Evolutionary conservation across 2,329 filamentous ascomycete species (phyloP).

Genomic region (Hymenoscyphus fraxineus): DNA sequence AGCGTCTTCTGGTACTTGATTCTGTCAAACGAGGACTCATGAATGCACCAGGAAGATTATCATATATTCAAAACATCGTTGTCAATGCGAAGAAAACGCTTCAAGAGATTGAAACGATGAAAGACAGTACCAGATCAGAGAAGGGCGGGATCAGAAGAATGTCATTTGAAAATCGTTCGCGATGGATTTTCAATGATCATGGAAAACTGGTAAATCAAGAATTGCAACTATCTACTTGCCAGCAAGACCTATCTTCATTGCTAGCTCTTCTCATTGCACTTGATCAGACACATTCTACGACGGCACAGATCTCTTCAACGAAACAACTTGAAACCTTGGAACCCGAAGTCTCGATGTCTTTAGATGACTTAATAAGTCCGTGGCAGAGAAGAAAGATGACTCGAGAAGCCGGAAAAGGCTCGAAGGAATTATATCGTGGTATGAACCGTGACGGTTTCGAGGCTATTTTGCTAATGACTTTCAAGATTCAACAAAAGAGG

Average conservation of each 20-base stretch:
- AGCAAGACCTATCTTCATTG: slow-evolving; percentile 8
- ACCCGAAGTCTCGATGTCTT: neutral
- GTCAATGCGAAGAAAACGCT: slow-evolving; percentile 6
- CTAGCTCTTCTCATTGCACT: slow-evolving; percentile 7
- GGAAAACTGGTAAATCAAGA: slow-evolving; percentile 5
- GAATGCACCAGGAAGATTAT: neutral
- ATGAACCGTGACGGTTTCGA: neutral
- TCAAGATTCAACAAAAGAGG: neutral
- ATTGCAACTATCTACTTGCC: slow-evolving; percentile 5
- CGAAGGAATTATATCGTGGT: neutral
- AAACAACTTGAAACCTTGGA: neutral
- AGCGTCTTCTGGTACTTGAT: slow-evolving; percentile 6
- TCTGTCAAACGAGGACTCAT: slow-evolving; percentile 1
- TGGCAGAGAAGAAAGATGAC: neutral
- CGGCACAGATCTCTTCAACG: neutral
- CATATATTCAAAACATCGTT: slow-evolving; percentile 4
- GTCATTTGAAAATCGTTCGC: neutral
- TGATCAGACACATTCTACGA: neutral
- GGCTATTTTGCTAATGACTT: neutral
- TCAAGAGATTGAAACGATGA: neutral
- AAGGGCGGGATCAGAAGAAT: neutral
- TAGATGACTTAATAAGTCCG: neutral
- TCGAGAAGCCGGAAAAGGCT: neutral
- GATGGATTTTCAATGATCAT: slow-evolving; percentile 5
- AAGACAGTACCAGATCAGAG: no score